Evolutionary conservation across 2,329 filamentous ascomycete genomes (phyloP).

Genomic region (Xylaria sp.): DNA sequence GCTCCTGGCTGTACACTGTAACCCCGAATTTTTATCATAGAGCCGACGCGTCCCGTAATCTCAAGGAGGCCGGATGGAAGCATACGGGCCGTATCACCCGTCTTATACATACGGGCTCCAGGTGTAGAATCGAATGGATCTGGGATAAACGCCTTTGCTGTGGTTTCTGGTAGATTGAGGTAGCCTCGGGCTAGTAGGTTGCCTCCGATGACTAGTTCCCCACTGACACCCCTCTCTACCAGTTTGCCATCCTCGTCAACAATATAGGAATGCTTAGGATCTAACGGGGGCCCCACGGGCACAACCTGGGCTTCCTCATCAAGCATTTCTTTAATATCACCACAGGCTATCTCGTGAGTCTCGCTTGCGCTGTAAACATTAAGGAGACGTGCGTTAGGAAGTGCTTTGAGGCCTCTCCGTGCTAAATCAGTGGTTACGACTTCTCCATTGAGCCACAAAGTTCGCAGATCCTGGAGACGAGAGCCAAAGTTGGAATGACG

Average conservation of each 20-base stretch:
- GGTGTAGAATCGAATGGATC: conserved; percentile 66
- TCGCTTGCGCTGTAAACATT: conserved; percentile 86
- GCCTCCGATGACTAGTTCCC: conserved; percentile 80
- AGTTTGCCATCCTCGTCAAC: conserved; percentile 71
- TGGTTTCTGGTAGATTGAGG: conserved; percentile 79
- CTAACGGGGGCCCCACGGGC: conserved; percentile 73
- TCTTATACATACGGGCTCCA: conserved; percentile 74
- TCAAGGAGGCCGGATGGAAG: conserved; percentile 72
- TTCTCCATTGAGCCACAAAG: conserved; percentile 82
- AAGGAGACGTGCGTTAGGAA: conserved; percentile 72
- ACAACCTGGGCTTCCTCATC: conserved; percentile 69
- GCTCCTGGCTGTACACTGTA: conserved; percentile 80
- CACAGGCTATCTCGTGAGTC: conserved; percentile 80
- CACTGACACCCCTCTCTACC: conserved; percentile 66
- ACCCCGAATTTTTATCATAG: conserved; percentile 81
- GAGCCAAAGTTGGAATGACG: conserved; percentile 69
- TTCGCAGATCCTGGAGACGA: conserved; percentile 69
- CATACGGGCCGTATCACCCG: conserved; percentile 72
- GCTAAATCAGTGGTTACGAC: conserved; percentile 81
- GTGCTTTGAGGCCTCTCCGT: conserved; percentile 67
- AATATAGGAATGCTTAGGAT: conserved; percentile 73
- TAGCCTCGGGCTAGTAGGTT: conserved; percentile 76
- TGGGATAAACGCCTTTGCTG: conserved; percentile 71
- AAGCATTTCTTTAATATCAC: conserved; percentile 73
- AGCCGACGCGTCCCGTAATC: conserved; percentile 76